These are phyloP conservation scores for Discostella pseudostelligera DNA, from an alignment of 108 stramenopile species.

Conservation along the genomic window DNA sequence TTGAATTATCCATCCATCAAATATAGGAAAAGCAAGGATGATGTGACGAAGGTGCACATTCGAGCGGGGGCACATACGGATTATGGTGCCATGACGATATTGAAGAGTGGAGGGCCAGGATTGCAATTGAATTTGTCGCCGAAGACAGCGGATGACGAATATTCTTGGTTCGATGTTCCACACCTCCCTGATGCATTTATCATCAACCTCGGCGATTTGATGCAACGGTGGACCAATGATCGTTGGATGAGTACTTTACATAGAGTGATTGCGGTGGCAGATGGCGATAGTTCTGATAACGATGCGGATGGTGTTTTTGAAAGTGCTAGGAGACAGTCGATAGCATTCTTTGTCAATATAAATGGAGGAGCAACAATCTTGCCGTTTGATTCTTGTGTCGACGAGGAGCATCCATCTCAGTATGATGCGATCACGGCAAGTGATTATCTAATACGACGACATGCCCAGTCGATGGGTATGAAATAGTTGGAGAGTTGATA, in stretches of 20 bases:
- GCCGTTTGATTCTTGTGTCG: constrained; percentile 49
- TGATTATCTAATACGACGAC: constrained; percentile 56
- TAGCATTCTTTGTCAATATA: constrained; percentile 83
- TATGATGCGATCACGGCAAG: constrained; percentile 63
- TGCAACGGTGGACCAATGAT: constrained; percentile 89
- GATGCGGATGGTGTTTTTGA: neutral
- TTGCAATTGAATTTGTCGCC: constrained; percentile 51
- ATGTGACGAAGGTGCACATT: constrained; percentile 17
- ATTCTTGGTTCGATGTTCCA: constrained; percentile 69
- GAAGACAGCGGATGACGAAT: constrained; percentile 4
- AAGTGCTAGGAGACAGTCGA: constrained; percentile 60
- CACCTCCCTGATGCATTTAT: constrained; percentile 61
- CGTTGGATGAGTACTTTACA: constrained; percentile 71
- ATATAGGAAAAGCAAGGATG: constrained; percentile 6
- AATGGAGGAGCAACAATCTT: constrained; percentile 63
- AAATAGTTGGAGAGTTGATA: neutral
- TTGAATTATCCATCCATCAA: constrained; percentile 71
- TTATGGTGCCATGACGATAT: constrained; percentile 86
- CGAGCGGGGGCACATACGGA: constrained; percentile 84
- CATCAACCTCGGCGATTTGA: constrained; percentile 90
- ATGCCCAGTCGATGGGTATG: constrained; percentile 31
- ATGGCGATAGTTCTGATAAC: constrained; percentile 1
- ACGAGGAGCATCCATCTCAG: constrained; percentile 21
- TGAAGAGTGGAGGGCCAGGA: constrained; percentile 66
- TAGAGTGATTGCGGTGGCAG: constrained; percentile 55